Evolutionary conservation across 2,329 filamentous ascomycete genomes (phyloP), one percentile per base, ranked within the genome.

Genomic region (Pseudopyricularia cyperi): DNA sequence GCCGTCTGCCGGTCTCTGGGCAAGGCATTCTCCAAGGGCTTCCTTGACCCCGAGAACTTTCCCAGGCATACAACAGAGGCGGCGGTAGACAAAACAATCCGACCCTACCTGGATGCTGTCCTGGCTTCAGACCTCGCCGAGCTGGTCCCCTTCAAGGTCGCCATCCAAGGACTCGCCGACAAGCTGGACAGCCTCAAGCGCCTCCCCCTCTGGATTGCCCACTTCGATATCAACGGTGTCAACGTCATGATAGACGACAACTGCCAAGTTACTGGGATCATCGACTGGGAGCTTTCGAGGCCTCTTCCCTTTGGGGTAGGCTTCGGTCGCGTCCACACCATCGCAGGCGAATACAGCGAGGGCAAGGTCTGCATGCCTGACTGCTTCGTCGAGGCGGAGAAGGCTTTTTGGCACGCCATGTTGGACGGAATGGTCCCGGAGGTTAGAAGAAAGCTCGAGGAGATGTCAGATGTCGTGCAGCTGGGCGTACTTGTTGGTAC

Each of bases 381-480:
- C 30, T 57, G 60, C 26, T 63, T 62, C 42, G 61, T 61, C 53
- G 52, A 48, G 42, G 58, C 60, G 24, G 60, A 62, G 55, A 48
- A 55, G 35, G 58, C 22, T 17, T 60, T 65, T 52, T 63, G 59
- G 61, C 48, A 51, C 33, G 55, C 55, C 34, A 42, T 63, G 30
- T 59, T 63, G 28, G 44, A 52, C 35, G 60, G 58, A 12, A 65
- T 60, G 58, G 46, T 59, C 2, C 22, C 47, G 26, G 42, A 60
- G 51, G 55, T 55, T 57, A 57, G 58, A 37, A 59, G 58, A 42
- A 55, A 61, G 17, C 54, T 70, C 37, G 62, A 65, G 48, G 62
- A 63, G 49, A 59, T 62, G 17, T 59, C 68, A 37, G 52, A 55
- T 19, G 55, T 63, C 34, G 57, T 65, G 30, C 62, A 66, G 54